Evolutionary conservation across 768 basidiomycete genomes (phyloP), one percentile per base, ranked within the genome.

Genomic region (Rhizopogon sp.): DNA sequence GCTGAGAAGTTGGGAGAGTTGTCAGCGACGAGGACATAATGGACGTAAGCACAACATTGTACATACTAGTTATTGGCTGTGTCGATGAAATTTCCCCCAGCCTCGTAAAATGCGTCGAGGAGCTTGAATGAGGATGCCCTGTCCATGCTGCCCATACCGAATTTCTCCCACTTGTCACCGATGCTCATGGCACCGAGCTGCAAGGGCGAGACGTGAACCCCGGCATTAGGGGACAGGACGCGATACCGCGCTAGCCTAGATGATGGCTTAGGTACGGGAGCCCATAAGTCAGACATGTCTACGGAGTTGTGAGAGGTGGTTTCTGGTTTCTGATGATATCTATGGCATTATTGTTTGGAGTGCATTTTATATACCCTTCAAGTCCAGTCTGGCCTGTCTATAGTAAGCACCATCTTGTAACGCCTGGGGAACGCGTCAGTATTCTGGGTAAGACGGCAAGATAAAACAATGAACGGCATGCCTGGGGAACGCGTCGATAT

Each of bases 101-200:
- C 65, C 29, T 72, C 68, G 54, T 66, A 70, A 60, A 60, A 76
- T 20, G 73, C 71, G 52, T 79, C 78, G 17, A 79, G 70, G 13
- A 79, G 70, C 64, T 75, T 66, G 62, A 78, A 78, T 9, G 70
- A 64, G 17, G 60, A 46, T 43, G 72, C 66, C 63, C 78, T 77
- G 59, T 65, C 56, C 71, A 77, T 75, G 3, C 62, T 56, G n/a
- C 77, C 76, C 70, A 73, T 66, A 9, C 39, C 50, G 39, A 52
- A 52, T 9, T 40, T 16, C 16, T 9, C 20, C 52, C 52, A 53
- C 50, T 74, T 68, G 56, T 77, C 72, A 6, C 78, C 77, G 41
- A 79, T 74, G 64, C 68, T 77, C 76, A 77, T 75, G 3, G 70
- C 78, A 3, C 79, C 79, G 20, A 81, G 74, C 43, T 69, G 68